These are phyloP conservation scores for Monascus purpureus DNA, from an alignment of 495 filamentous ascomycete genomes.

Conservation along the genomic window DNA sequence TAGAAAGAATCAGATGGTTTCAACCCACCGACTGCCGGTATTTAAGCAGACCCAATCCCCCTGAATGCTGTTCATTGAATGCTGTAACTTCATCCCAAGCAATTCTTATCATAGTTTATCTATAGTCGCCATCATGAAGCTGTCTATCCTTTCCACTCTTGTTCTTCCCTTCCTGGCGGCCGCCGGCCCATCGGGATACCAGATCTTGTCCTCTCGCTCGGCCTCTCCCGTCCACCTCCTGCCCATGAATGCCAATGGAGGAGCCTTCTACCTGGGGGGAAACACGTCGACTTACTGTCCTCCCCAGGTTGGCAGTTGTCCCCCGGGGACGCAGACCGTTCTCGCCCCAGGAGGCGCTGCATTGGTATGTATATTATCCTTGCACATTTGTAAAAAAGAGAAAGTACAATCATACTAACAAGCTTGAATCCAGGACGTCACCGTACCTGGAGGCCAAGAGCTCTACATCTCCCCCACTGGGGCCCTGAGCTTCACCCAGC, in stretches of 20 bases:
- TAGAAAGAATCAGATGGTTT: too few species aligned
- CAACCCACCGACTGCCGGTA: too few species aligned
- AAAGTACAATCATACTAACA: conserved; percentile 1
- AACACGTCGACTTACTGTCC: conserved; percentile 29
- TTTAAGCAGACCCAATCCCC: too few species aligned
- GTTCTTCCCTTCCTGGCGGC: conserved; percentile 17
- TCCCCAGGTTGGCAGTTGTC: conserved; percentile 14
- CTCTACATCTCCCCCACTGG: conserved; percentile 46
- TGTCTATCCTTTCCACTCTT: conserved; percentile 11
- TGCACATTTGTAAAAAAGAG: not conserved
- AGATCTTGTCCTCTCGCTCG: conserved; percentile 24
- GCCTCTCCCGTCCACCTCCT: conserved; percentile 28
- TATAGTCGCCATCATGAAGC: conserved; percentile 22
- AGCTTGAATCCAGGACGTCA: conserved; percentile 21
- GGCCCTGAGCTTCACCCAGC: conserved; percentile 42
- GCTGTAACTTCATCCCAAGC: too few species aligned
- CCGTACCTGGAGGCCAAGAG: conserved; percentile 52
- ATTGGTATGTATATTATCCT: conserved; percentile 13
- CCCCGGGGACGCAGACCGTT: conserved; percentile 29
- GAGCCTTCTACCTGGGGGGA: conserved; percentile 27
- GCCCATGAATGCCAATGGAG: conserved; percentile 23
- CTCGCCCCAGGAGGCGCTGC: conserved; percentile 21
- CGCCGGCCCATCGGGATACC: conserved; percentile 10
- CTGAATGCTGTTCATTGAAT: too few species aligned
- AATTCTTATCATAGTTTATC: too few species aligned